Evolutionary conservation across 2,329 filamentous ascomycete species (phyloP), one percentile per base, ranked within the genome.

Genomic region (Hypomyces rosellus): DNA sequence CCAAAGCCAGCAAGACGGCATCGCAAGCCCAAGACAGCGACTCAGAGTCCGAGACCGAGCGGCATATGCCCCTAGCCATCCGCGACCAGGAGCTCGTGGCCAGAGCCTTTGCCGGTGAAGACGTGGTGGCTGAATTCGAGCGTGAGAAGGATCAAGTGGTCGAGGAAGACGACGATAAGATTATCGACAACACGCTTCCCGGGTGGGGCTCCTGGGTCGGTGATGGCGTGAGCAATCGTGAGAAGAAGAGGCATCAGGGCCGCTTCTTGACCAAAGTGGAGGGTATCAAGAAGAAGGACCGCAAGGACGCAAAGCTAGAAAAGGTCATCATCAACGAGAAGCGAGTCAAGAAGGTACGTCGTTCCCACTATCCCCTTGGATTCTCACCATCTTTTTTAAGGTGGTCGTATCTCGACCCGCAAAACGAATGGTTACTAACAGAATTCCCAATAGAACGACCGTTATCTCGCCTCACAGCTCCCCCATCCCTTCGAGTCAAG

Each of bases 151-250:
- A 76, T 14, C 80, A 82, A 45, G 74, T 80, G 1, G 80, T 82
- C 15, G 77, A 81, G 30, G 87, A 88, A 15, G 90, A 96, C 66
- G 89, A 87, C 58, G 88, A 95, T 63, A 86, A 93, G 68, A 74
- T 89, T 50, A 71, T 90, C 30, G 89, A 92, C 65, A 86, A 86
- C 57, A 87, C 88, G n/a, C 77, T 99, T 5, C 90, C 90, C 1
- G 93, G 93, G 42, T 99, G 93, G 93, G 93, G 93, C 57, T 84
- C 78, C 61, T 96, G 93, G 93, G 80, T 87, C 5, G 93, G 93
- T 55, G 83, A 87, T 14, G 92, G 91, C 15, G 75, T 96, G 55
- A 86, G 82, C 66, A 84, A 82, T 59, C 81, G 80, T 54, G 80
- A 87, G 57, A 77, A 81, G 67, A 82, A 82, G 63, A 71, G 78